Percentiles rank a stretch among this genome's conserved stretches.
These are phyloP conservation scores for Eutrema salsugineum DNA, from an alignment of 441 rosid genomes.

Conservation along the genomic window DNA sequence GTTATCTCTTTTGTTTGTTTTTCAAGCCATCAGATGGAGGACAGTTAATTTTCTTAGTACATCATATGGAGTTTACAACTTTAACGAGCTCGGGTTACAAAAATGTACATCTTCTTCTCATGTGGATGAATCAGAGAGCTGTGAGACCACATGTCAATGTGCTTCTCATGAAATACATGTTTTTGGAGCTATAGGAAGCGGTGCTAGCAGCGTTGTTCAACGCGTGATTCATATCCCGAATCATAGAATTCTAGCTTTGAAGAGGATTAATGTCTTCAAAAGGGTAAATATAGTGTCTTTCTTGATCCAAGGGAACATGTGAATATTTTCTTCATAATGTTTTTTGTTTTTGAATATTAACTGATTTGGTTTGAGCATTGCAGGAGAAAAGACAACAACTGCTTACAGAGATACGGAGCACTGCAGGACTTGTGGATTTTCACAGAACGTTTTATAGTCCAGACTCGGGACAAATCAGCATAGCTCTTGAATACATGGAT, in stretches of 20 bases:
- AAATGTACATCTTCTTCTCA: slow-evolving; percentile 69
- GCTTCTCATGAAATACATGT: slow-evolving; percentile 91
- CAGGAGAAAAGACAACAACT: slow-evolving; percentile 96
- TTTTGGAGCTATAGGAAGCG: slow-evolving; percentile 89
- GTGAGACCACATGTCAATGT: slow-evolving; percentile 76
- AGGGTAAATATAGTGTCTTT: slow-evolving; percentile 42
- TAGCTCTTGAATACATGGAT: slow-evolving; percentile 95
- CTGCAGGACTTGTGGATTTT: slow-evolving; percentile 88
- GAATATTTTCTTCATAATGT: background rate
- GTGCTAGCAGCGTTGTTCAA: slow-evolving; percentile 93
- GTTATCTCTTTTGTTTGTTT: background rate
- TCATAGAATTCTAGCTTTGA: slow-evolving; percentile 75
- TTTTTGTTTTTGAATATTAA: background rate
- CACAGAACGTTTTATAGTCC: slow-evolving; percentile 92
- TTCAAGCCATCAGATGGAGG: slow-evolving; percentile 85
- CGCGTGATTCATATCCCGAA: slow-evolving; percentile 85
- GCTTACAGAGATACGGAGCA: slow-evolving; percentile 83
- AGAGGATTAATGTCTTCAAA: slow-evolving; percentile 87
- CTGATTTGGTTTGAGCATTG: slow-evolving; percentile 5
- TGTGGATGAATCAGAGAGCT: slow-evolving; percentile 51
- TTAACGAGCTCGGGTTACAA: slow-evolving; percentile 90
- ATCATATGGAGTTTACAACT: slow-evolving; percentile 89
- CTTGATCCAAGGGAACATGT: background rate
- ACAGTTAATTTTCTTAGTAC: slow-evolving; percentile 85
- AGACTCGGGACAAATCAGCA: slow-evolving; percentile 87